Base-by-base conservation (phyloP, 306 rosid species). In the Leucaena leucocephala region DNA sequence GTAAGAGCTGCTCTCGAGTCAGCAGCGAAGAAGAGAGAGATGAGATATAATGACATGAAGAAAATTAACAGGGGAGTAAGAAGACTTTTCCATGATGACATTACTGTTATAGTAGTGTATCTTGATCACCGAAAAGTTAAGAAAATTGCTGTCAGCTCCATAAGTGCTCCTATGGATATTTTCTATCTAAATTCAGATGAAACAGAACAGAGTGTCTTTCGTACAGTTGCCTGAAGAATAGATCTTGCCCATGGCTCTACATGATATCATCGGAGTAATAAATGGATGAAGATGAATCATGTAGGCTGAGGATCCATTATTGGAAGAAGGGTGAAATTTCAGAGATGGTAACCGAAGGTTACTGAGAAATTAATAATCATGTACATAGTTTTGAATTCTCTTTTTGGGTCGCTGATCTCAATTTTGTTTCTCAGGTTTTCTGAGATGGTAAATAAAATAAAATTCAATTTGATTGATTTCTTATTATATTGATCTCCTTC, bases 1-100 rank as follows among this genome's bases (percentile, higher is more conserved):
- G 97, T 91, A 49, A 89, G 92, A 75, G 90, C 97, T 52, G 99
- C 98, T 69, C 88, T 93, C 69, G 82, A 84, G 14, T 92, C 86
- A 83, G 98, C 99, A 44, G 99, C 99, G 15, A 93, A 84, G 84
- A 95, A 95, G 82, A 87, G 96, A 71, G 97, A 95, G 79, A 91
- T 95, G 96, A 91, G 96, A 85, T 95, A 95, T 40, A 78, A 75
- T 61, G 99, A 95, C 85, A 76, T 95, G 74, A 95, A 86, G 91
- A 95, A 91, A 83, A 85, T 95, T 35, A 87, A 87, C 69, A 90
- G 82, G 89, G 98, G 99, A 79, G 77, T 87, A 40, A 89, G 99
- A 78, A 92, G 99, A 14, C 93, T 89, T 77, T 90, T 93, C 78
- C 99, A 95, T 49, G 99, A 95, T 55, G 99, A 95, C 70, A 93